These are phyloP conservation scores for Trifolium pratense DNA, from an alignment of 306 rosid species.

Conservation along the genomic window DNA sequence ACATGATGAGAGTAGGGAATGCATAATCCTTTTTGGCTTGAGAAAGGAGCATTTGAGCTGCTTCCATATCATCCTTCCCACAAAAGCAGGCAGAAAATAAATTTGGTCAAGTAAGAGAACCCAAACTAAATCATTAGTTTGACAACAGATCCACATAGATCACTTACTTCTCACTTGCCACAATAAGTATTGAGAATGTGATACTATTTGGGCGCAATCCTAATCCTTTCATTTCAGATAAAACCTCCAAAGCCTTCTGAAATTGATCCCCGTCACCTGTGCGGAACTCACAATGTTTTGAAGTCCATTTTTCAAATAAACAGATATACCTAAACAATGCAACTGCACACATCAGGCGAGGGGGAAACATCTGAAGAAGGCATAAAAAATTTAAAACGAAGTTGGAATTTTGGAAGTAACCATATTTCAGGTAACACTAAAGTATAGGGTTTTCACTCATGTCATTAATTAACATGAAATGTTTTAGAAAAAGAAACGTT, in stretches of 20 bases:
- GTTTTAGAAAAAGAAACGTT: constrained; percentile 11
- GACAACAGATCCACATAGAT: constrained; percentile 30
- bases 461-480: constrained; percentile 14
- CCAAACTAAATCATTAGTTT: constrained; percentile 25
- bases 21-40: constrained; percentile 74
- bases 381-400: constrained; percentile 17
- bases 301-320: constrained; percentile 38
- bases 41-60: constrained; percentile 76
- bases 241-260: constrained; percentile 80
- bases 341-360: constrained; percentile 7
- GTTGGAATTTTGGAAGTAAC: constrained; percentile 11
- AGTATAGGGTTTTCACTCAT: constrained; percentile 2
- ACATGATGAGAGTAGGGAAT: constrained; percentile 60
- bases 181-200: constrained; percentile 83
- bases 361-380: constrained; percentile 18
- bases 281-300: constrained; percentile 40
- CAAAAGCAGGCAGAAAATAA: constrained; percentile 45
- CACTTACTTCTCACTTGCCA: constrained; percentile 84
- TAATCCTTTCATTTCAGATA: constrained; percentile 76
- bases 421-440: constrained; percentile 27
- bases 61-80: constrained; percentile 79
- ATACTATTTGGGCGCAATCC: constrained; percentile 80
- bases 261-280: constrained; percentile 90
- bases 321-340: constrained; percentile 29
- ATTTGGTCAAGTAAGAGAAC: constrained; percentile 30